Conservation (phyloP, 192 early-diverging fungal genomes). For the Anaeromyces robustus region DNA sequence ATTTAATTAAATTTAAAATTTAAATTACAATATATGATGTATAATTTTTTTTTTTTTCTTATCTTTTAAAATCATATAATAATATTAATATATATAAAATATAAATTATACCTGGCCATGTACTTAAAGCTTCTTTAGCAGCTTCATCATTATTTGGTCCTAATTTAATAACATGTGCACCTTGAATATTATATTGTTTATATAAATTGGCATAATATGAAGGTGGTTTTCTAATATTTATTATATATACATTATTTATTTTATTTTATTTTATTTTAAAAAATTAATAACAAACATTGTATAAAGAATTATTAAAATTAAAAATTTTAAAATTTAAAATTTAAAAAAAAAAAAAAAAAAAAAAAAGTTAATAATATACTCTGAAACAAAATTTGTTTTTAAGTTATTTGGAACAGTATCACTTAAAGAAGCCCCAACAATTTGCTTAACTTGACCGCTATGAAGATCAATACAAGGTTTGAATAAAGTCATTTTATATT, state of each 20-base stretch:
- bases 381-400: conserved; percentile 86
- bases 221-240: conserved; percentile 37
- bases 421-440: conserved; percentile 83
- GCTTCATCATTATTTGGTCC: conserved; percentile 67
- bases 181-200: conserved; percentile 43
- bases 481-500: conserved; percentile 39
- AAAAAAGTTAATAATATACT: conserved; percentile 13
- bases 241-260: too few species aligned
- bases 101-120: conserved; percentile 86
- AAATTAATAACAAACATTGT: too few species aligned
- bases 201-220: conserved; percentile 75
- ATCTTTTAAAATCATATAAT: too few species aligned
- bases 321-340: too few species aligned
- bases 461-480: conserved; percentile 98
- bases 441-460: conserved; percentile 94
- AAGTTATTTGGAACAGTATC: conserved; percentile 28
- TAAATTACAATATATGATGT: too few species aligned
- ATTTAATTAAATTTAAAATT: too few species aligned
- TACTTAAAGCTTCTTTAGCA: conserved; percentile 57
- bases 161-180: conserved; percentile 92
- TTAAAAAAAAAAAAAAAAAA: too few species aligned
- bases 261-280: background rate
- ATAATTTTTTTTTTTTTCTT: too few species aligned
- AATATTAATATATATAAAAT: too few species aligned
- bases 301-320: too few species aligned